Evolutionary conservation across 2,329 filamentous ascomycete genomes (phyloP), one percentile per base, ranked within the genome.

Genomic region (Capronia americana): DNA sequence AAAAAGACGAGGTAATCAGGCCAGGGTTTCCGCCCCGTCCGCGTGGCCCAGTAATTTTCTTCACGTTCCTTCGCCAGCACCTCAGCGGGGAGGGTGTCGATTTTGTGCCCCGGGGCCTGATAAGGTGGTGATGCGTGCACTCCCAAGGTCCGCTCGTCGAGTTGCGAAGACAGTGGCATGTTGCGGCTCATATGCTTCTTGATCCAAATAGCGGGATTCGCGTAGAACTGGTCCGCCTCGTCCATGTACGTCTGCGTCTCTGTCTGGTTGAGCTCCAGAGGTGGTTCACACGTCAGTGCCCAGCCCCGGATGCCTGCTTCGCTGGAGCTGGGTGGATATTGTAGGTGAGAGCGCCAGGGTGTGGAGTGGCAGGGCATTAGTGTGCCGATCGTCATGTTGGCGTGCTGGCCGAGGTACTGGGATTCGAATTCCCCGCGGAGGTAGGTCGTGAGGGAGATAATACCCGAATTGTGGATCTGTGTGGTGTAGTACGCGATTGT

Each of bases 311-410:
- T 87, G 32, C 82, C 80, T 4, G 69, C 51, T 2, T 41, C 44
- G 2, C 34, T 54, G 10, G 53, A 48, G 12, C 66, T 63, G 2
- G 71, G 66, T 0, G 92, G 87, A 74, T 95, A 87, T 67, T 96
- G 83, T 46, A 98, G 85, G 74, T 96, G 91, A 17, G 90, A 93
- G 73, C 93, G 90, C 94, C 95, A 98, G 2, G 95, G 94, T 0
- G 94, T 98, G 71, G 91, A 92, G 82, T 99, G 95, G 80, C 95
- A 99, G 10, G 95, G 95, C 85, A 93, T 96, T 26, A 99, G 85
- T 79, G 98, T 97, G 23, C 90, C 90, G 38, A 89, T 82, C 2
- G 85, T 85, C 30, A 85, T 84, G 56, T 72, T 73, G 61, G 65
- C 41, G 59, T 72, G 48, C 30, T 72, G 34, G 74, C 70, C 55